These are phyloP conservation scores for Fusarium miscanthi DNA, from an alignment of 2,329 filamentous ascomycete genomes.

Conservation along the genomic window DNA sequence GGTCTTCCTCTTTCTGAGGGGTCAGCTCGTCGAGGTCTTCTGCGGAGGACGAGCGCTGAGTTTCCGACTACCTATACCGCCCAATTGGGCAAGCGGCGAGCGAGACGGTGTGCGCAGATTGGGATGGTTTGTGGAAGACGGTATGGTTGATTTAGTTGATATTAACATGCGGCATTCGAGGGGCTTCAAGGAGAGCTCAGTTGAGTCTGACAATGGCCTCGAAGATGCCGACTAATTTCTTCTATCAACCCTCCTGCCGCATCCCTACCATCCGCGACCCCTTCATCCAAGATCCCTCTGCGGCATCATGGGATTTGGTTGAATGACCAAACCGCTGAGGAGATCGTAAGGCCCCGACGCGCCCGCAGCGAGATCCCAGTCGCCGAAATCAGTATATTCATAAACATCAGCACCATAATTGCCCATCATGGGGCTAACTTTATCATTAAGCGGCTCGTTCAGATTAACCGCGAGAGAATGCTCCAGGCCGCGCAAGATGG, in stretches of 20 bases:
- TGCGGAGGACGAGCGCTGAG: constrained; percentile 47
- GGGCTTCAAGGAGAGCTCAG: constrained; percentile 25
- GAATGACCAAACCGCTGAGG: constrained; percentile 42
- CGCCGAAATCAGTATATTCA: constrained; percentile 50
- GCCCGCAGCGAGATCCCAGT: constrained; percentile 48
- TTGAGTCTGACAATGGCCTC: constrained; percentile 33
- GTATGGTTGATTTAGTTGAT: constrained; percentile 44
- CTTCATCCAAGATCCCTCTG: constrained; percentile 41
- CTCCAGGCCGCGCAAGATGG: constrained; percentile 52
- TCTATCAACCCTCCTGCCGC: constrained; percentile 9
- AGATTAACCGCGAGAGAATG: constrained; percentile 51
- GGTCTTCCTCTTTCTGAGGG: constrained; percentile 42
- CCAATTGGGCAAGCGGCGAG: constrained; percentile 7
- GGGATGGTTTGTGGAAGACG: constrained; percentile 49
- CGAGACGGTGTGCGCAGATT: constrained; percentile 36
- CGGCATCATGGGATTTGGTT: constrained; percentile 40
- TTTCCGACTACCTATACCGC: constrained; percentile 43
- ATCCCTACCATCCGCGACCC: neutral
- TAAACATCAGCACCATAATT: constrained; percentile 45
- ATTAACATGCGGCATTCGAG: constrained; percentile 40
- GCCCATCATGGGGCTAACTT: constrained; percentile 45
- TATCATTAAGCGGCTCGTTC: constrained; percentile 47
- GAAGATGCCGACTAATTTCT: constrained; percentile 35
- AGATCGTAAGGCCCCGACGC: constrained; percentile 48
- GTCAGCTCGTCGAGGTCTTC: constrained; percentile 46